Conservation (phyloP, 441 rosid genomes). For the Syzygium malaccense region DNA sequence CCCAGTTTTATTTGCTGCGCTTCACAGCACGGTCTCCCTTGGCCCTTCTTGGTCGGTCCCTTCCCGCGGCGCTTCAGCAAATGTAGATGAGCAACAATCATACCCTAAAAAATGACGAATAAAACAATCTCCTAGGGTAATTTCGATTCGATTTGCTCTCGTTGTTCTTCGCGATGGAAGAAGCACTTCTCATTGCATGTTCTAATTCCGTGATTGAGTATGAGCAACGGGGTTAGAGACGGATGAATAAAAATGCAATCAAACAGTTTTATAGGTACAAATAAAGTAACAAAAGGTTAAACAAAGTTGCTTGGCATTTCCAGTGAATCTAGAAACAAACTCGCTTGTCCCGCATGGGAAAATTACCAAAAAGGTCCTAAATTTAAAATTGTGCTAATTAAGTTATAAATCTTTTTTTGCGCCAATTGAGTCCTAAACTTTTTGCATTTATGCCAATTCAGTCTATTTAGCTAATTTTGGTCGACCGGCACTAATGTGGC, state of each 20-base stretch:
- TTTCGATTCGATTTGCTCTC: background rate
- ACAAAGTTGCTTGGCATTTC: background rate
- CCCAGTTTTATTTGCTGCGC: background rate
- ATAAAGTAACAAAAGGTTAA: background rate
- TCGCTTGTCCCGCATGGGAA: background rate
- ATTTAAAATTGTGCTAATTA: no score
- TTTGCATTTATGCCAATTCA: no score
- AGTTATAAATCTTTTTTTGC: no score
- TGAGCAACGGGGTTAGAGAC: background rate
- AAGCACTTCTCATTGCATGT: background rate
- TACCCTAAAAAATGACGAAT: no score
- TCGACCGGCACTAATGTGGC: no score
- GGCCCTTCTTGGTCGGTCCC: slow-evolving; percentile 19
- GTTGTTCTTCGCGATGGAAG: background rate
- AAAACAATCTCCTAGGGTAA: background rate
- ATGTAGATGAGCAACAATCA: no score
- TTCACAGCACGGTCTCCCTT: slow-evolving; percentile 11
- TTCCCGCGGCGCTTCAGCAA: slow-evolving; percentile 15
- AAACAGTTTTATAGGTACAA: background rate
- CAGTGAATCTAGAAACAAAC: background rate
- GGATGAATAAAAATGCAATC: background rate
- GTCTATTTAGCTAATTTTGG: no score
- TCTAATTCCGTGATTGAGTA: background rate
- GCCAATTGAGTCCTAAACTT: no score
- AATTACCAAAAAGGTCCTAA: no score